Evolutionary conservation across 495 filamentous ascomycete genomes (phyloP).

Genomic region (Lepidopterella palustris): DNA sequence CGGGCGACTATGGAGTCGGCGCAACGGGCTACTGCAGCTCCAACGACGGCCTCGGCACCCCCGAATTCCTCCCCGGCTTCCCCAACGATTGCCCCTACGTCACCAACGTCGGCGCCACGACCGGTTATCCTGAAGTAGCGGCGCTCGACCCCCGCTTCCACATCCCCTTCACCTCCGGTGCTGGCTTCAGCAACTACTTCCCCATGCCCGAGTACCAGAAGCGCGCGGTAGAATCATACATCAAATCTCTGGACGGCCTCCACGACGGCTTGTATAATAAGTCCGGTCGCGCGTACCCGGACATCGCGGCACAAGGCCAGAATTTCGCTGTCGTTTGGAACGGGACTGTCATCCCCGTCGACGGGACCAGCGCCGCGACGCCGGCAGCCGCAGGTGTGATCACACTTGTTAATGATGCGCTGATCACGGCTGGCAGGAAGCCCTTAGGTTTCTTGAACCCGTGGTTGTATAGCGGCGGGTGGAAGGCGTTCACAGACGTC

Average conservation of each 20-base stretch:
- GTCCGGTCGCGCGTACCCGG: constrained; percentile 33
- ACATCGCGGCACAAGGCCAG: constrained; percentile 29
- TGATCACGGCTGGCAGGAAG: constrained; percentile 23
- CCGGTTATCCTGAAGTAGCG: constrained; percentile 31
- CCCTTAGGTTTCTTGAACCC: constrained; percentile 36
- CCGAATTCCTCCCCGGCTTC: constrained; percentile 30
- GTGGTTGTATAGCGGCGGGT: constrained; percentile 29
- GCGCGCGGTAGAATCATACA: constrained; percentile 22
- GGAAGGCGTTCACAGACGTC: constrained; percentile 30
- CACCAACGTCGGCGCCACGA: constrained; percentile 30
- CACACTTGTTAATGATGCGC: constrained; percentile 32
- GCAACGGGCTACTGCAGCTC: constrained; percentile 18
- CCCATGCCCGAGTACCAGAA: constrained; percentile 27
- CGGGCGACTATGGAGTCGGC: constrained; percentile 33
- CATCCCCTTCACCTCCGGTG: constrained; percentile 26
- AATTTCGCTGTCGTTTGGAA: constrained; percentile 25
- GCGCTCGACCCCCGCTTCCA: background rate
- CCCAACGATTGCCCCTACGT: constrained; percentile 33
- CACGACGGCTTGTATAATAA: constrained; percentile 30
- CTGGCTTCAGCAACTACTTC: constrained; percentile 37
- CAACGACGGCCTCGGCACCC: constrained; percentile 23
- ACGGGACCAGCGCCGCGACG: constrained; percentile 31
- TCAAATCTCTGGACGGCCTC: constrained; percentile 15
- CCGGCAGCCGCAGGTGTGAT: constrained; percentile 30
- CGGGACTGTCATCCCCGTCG: constrained; percentile 11